phyloP scores from a whole-genome alignment of 345 rosid genomes.

The Eutrema heterophyllum region DNA sequence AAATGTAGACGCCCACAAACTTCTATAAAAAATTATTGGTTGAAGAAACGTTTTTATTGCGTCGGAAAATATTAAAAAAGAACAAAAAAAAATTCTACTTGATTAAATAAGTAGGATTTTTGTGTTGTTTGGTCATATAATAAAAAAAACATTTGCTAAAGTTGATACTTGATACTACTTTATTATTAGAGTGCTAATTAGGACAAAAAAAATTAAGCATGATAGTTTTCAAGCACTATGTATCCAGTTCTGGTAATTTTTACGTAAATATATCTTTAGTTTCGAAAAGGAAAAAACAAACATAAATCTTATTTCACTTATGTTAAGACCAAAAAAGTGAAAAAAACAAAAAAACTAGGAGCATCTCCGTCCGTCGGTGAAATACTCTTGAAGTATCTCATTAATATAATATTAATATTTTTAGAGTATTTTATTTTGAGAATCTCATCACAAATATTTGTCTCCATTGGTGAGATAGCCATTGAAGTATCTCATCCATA shows the following conservation, averaged over 20 bases:
- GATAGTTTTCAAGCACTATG: background rate
- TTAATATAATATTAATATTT: no score
- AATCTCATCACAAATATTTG: no score
- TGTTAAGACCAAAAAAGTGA: background rate
- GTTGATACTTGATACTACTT: no score
- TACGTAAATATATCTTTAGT: background rate
- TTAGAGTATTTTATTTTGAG: no score
- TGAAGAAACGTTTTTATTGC: background rate
- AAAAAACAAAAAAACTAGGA: no score
- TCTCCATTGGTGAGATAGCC: no score
- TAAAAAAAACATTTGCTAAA: background rate
- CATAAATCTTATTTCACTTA: no score
- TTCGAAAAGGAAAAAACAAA: background rate
- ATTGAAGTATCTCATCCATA: no score
- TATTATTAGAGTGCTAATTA: background rate
- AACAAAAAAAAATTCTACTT: background rate
- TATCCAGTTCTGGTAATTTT: background rate
- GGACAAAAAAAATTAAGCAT: background rate
- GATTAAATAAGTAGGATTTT: no score
- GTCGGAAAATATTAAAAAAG: background rate
- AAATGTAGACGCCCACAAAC: background rate
- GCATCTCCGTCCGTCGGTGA: no score
- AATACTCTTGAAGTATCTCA: no score
- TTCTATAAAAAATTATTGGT: background rate
- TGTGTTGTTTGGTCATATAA: background rate